Evolutionary conservation across 2,329 filamentous ascomycete species (phyloP), one percentile per base, ranked within the genome.

Genomic region (Clarireedia homoeocarpa): DNA sequence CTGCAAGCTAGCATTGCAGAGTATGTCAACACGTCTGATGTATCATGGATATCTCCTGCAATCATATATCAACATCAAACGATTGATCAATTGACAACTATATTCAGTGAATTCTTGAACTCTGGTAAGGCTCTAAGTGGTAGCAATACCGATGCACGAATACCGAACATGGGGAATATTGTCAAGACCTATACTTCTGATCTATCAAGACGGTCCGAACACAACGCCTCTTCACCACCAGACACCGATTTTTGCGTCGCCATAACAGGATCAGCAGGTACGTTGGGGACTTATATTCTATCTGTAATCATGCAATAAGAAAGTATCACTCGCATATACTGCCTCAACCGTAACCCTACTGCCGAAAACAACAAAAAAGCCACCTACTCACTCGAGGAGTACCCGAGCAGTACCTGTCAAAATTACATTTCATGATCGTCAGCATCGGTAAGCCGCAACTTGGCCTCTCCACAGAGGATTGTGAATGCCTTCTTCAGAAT

Each of bases 191-290:
- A 56, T 38, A 55, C 52, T 5, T 17, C 17, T 6, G 27, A 57
- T 44, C 39, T 61, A 20, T 48, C 51, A n/a, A 23, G 7, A 23
- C 30, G 48, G 12, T 24, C 20, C 27, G 34, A 40, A 40, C 4
- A 24, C 15, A 40, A 7, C 17, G 6, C 12, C 4, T 6, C 23
- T 4, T 51, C n/a, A 40, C 26, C 6, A 26, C 6, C 12, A 15
- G n/a, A 34, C n/a, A 17, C 48, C 9, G 6, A 9, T 14, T 15
- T 52, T 2, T 24, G 27, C 24, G 46, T 72, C 5, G 61, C 76
- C 6, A 58, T 80, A 23, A 80, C 75, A 0, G 77, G 75, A 9
- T 75, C 72, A 4, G 79, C 77, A 0, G 77, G 77, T 4, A 74
- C 72, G 7, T 60, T 80, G n/a, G 77, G 77, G 0, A 73, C 70